A percentile compares a stretch with the other conserved stretches of the same genome.
These are phyloP conservation scores for Powellomyces hirtus DNA, from an alignment of 192 early-diverging fungal genomes.

Conservation along the genomic window DNA sequence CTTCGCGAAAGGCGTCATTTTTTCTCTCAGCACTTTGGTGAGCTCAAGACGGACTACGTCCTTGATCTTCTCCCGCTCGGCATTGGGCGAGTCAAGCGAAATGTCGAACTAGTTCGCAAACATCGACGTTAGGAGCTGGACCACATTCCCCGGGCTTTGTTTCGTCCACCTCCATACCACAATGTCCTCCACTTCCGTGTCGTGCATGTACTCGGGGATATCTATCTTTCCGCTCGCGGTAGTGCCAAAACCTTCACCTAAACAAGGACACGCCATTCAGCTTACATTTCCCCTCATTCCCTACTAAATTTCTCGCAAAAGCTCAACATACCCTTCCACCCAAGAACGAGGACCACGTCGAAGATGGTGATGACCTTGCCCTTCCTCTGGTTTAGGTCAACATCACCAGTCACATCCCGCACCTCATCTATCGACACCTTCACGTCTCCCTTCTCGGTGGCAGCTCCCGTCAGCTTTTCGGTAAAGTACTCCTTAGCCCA, in stretches of 20 bases:
- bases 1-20: conserved; percentile 61
- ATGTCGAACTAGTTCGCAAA: conserved; percentile 61
- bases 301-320: conserved; percentile 3
- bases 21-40: conserved; percentile 57
- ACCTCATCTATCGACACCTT: conserved; percentile 61
- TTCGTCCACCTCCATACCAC: conserved; percentile 60
- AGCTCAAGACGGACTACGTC: conserved; percentile 69
- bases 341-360: conserved; percentile 76
- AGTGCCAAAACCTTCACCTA: conserved; percentile 50
- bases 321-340: conserved; percentile 58
- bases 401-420: conserved; percentile 75
- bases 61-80: conserved; percentile 57
- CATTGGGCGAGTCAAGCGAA: conserved; percentile 49
- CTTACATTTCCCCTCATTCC: no score
- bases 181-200: conserved; percentile 78
- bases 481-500: conserved; percentile 88
- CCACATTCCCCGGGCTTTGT: no score
- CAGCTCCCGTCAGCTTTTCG: conserved; percentile 55
- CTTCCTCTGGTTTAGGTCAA: conserved; percentile 93
- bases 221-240: conserved; percentile 71
- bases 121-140: no score
- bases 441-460: conserved; percentile 54
- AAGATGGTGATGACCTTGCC: conserved; percentile 93
- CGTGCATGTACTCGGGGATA: conserved; percentile 89
- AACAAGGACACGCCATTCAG: no score